Evolutionary conservation across 2,329 filamentous ascomycete species (phyloP), one percentile per base, ranked within the genome.

Genomic region (Leptographium galeiforme): DNA sequence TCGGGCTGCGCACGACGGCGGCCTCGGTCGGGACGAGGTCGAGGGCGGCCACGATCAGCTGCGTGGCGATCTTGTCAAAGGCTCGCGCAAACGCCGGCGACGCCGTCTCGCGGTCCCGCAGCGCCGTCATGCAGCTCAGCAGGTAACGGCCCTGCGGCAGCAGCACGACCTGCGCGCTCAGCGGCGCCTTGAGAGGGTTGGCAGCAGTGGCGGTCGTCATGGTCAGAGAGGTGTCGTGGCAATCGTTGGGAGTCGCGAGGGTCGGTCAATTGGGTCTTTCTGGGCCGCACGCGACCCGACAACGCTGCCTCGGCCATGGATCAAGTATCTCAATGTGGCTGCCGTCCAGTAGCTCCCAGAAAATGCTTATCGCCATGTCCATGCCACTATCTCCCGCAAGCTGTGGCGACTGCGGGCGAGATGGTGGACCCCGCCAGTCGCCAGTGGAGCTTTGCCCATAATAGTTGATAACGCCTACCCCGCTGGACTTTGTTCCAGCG

Each of bases 1-100:
- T 52, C 18, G 50, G 50, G n/a, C 33, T 48, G 33, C 18, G 32
- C 16, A 52, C 50, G 18, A 18, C 13, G 10, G 38, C n/a, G 5
- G 41, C 6, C 34, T 52, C 50, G 18, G 50, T 32, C 6, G 40
- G 41, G n/a, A 52, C 50, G 13, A 52, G 50, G 34, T 52, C 50
- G 10, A 52, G 41, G 33, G 50, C 50, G 7, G 50, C 50, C 14
- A 44, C 41, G 8, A 52, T 39, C 30, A 52, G 43, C 41, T 45
- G 40, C 13, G n/a, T 45, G 11, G 50, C 50, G 11, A 52, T 40
- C 32, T 52, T 52, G 14, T 52, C 50, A 52, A 52, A 52, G 32
- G 33, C 40, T 2, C 6, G 18, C 6, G 50, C 19, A 52, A 52
- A 52, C 4, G 50, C 40, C 19, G 43, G 18, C 41, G 50, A 18